Base-by-base conservation (phyloP, 129 eudicot genomes). In the Centaurea solstitialis region DNA sequence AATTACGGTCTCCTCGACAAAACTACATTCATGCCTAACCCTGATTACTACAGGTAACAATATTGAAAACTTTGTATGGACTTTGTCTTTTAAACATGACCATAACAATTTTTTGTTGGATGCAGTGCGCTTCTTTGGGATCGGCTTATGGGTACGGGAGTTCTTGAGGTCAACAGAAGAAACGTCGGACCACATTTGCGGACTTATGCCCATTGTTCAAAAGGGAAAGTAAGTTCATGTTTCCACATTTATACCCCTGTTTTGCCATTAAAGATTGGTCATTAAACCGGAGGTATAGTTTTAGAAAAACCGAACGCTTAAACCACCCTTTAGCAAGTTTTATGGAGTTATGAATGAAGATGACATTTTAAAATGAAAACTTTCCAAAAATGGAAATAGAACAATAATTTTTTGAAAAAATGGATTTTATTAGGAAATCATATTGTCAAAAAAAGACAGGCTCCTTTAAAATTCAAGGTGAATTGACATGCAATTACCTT, bases 81-180 rank as follows among this genome's bases (percentile, higher is more conserved):
- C 12, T 77, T 43, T 22, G 1, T 43, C 15, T 72, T 38, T 5
- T 7, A 68, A 64, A 47, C 68, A 30, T 79, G 43, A 68, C 20
- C 37, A 24, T 47, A n/a, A n/a, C n/a, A n/a, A 40, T 66, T 78
- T 57, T 84, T 74, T 12, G 72, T 17, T 81, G 67, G 73, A 79
- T 80, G 57, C 81, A 95, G 99, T 80, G 99, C 99, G 6, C 93
- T 95, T 35, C 80, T 95, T 30, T 95, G 97, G 97, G 83, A 89
- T 72, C 90, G 89, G 39, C 93, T 93, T 76, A 96, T 96, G 99
- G 99, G 99, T 72, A 84, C 85, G 74, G 91, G 90, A 66, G 99
- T 96, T 80, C 98, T 96, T 80, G 82, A 83, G 62, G 91, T 91
- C 70, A 79, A 82, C 74, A 91, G 89, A 77, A 81, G 76, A 80